Evolutionary conservation across 306 rosid species (phyloP).

Genomic region (Cicer judaicum): DNA sequence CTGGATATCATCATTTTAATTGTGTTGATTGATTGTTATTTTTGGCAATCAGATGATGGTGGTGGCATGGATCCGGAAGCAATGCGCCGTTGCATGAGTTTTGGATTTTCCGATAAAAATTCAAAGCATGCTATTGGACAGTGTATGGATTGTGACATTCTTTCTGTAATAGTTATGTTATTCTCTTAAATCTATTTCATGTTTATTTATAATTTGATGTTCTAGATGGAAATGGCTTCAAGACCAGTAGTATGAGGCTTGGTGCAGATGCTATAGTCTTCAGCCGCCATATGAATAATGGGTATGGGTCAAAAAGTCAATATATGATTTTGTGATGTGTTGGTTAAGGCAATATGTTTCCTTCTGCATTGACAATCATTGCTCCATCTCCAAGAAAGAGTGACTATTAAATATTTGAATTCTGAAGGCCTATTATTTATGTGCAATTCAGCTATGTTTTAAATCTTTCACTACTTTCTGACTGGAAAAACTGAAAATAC

Average conservation of each 20-base stretch:
- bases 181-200: slow-evolving; percentile 16
- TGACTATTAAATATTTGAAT: slow-evolving; percentile 14
- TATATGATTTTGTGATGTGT: slow-evolving; percentile 1
- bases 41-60: slow-evolving; percentile 73
- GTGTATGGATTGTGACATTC: slow-evolving; percentile 64
- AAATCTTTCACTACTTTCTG: not conserved
- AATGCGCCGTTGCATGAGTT: slow-evolving; percentile 91
- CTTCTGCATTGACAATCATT: slow-evolving; percentile 5
- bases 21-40: slow-evolving; percentile 37
- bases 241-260: slow-evolving; percentile 97
- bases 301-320: slow-evolving; percentile 56
- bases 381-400: slow-evolving; percentile 3
- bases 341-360: slow-evolving; percentile 7
- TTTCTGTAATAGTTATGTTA: slow-evolving; percentile 28
- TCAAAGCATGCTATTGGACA: slow-evolving; percentile 78
- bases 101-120: slow-evolving; percentile 89
- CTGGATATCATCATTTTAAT: slow-evolving; percentile 16
- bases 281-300: slow-evolving; percentile 63
- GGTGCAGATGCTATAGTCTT: slow-evolving; percentile 94
- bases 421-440: not conserved
- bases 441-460: not conserved
- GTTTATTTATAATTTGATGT: slow-evolving; percentile 55
- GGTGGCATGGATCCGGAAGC: slow-evolving; percentile 91
- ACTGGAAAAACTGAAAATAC: not conserved
- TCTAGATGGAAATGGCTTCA: slow-evolving; percentile 99